phyloP scores from a whole-genome alignment of 176 grass and related monocot species.

The Canna indica region DNA sequence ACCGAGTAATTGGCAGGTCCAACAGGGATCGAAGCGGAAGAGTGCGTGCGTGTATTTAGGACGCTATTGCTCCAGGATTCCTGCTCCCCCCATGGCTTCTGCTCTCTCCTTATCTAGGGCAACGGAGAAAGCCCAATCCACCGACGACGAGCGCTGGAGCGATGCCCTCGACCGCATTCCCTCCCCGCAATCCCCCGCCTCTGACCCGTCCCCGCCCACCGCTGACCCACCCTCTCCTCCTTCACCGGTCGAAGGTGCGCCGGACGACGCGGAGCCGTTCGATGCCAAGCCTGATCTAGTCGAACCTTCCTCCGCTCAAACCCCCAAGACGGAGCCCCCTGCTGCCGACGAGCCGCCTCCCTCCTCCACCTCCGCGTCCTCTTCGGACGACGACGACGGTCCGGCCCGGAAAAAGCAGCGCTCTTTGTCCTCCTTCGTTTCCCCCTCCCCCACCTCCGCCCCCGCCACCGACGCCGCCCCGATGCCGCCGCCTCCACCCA shows the following conservation, averaged over 20 bases:
- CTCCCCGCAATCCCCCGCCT: background rate
- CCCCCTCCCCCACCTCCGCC: conserved; percentile 14
- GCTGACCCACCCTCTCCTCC: too few species aligned
- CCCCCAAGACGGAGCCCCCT: background rate
- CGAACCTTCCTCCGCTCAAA: background rate
- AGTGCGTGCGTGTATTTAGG: too few species aligned
- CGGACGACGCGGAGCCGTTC: background rate
- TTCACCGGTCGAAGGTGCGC: background rate
- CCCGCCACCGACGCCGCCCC: conserved; percentile 29
- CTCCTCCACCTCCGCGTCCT: background rate
- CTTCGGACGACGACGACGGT: conserved; percentile 3
- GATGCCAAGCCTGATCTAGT: background rate
- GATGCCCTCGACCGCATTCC: conserved; percentile 5
- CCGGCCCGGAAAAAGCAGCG: conserved; percentile 20
- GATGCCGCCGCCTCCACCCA: conserved; percentile 21
- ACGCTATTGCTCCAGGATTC: too few species aligned
- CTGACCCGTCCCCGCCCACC: background rate
- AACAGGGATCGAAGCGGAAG: too few species aligned
- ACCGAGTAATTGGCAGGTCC: too few species aligned
- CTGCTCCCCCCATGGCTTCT: too few species aligned
- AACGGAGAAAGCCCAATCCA: too few species aligned
- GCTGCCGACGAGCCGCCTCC: background rate
- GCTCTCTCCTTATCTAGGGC: background rate
- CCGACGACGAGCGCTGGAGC: conserved; percentile 8
- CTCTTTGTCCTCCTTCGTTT: conserved; percentile 17